Evolutionary conservation across 2,329 filamentous ascomycete species (phyloP).

Genomic region (Zarea fungicola): DNA sequence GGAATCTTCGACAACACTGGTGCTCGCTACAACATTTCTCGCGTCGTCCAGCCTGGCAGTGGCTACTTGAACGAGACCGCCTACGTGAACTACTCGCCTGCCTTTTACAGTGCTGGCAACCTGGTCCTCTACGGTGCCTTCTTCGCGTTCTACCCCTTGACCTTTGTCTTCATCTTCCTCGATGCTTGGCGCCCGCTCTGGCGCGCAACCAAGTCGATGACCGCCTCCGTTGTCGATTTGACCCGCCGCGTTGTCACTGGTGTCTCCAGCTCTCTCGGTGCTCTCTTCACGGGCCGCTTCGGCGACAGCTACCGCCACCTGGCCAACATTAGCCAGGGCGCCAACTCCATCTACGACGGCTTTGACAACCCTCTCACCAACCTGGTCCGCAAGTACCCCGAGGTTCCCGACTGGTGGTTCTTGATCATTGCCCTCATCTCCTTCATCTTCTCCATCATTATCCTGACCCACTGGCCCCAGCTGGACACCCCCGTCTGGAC

Average conservation of each 20-base stretch:
- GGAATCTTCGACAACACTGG: constrained; percentile 41
- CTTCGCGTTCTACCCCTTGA: constrained; percentile 29
- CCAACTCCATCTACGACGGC: constrained; percentile 35
- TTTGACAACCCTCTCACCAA: constrained; percentile 38
- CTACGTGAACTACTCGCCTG: constrained; percentile 31
- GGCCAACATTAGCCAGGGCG: constrained; percentile 32
- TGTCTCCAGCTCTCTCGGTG: constrained; percentile 22
- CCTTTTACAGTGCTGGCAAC: constrained; percentile 30
- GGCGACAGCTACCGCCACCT: constrained; percentile 27
- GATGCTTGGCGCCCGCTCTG: constrained; percentile 24
- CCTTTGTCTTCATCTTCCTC: constrained; percentile 31
- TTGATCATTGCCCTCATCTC: constrained; percentile 18
- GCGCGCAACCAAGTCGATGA: constrained; percentile 10
- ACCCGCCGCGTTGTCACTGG: constrained; percentile 8
- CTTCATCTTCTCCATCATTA: constrained; percentile 29
- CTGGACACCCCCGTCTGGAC: constrained; percentile 26
- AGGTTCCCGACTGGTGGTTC: constrained; percentile 46
- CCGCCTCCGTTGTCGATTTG: background rate
- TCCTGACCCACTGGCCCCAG: constrained; percentile 23
- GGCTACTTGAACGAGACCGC: constrained; percentile 27
- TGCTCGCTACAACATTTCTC: constrained; percentile 33
- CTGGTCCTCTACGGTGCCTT: constrained; percentile 26
- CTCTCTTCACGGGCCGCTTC: constrained; percentile 30
- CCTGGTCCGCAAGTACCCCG: constrained; percentile 38
- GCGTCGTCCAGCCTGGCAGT: constrained; percentile 35